Percentiles rank a stretch among this genome's conserved stretches.
phyloP scores from a whole-genome alignment of 768 basidiomycete species.

The Tulasnella sp. region DNA sequence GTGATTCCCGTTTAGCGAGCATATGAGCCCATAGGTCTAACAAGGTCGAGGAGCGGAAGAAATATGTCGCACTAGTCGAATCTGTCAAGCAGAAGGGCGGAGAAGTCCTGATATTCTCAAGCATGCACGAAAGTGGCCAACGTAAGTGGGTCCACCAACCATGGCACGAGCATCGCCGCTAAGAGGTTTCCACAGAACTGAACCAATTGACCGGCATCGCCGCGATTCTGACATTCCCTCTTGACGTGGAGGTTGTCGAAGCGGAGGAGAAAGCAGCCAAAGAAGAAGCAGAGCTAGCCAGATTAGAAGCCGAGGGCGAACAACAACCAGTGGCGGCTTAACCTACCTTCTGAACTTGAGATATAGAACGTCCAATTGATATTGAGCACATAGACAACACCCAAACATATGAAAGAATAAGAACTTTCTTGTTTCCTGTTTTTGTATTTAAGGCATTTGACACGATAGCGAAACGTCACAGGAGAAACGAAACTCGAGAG shows the following conservation, averaged over 20 bases:
- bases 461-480: background rate
- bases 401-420: background rate
- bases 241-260: constrained; percentile 93
- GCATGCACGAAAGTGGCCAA: constrained; percentile 99
- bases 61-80: constrained; percentile 83
- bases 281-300: constrained; percentile 22
- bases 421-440: background rate
- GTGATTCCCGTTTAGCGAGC: background rate
- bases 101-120: constrained; percentile 94
- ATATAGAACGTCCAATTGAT: no score
- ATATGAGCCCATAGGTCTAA: constrained; percentile 51
- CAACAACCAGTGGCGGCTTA: background rate
- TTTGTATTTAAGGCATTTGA: background rate
- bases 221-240: constrained; percentile 89
- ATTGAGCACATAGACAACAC: background rate
- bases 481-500: background rate
- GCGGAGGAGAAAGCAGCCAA: constrained; percentile 56
- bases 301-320: background rate
- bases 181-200: constrained; percentile 52
- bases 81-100: constrained; percentile 80
- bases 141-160: constrained; percentile 48
- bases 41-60: constrained; percentile 67
- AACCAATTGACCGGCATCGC: constrained; percentile 93
- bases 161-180: background rate
- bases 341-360: no score